Evolutionary conservation across 2,329 filamentous ascomycete genomes (phyloP), one percentile per base, ranked within the genome.

Genomic region (Aspergillus pseudotamarii): DNA sequence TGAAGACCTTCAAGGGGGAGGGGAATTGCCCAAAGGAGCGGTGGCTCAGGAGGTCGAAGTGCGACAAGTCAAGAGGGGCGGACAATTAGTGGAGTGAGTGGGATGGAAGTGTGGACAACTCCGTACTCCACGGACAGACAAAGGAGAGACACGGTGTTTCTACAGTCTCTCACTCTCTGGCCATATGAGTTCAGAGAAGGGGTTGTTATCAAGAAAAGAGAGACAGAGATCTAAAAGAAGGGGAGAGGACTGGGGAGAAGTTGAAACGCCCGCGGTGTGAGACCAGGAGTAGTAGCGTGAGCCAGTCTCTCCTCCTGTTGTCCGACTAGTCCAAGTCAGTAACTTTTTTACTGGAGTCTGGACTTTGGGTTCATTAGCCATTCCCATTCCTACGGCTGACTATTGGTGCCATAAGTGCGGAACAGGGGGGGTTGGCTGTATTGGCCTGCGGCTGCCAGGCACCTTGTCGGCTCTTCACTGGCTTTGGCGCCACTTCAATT

Each of bases 21-120:
- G 60, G 58, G 62, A 59, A 64, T 53, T 57, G 65, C 58, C 53
- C 56, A 69, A 73, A 73, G 69, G 61, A 72, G 71, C 72, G 70
- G 70, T 71, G 71, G 71, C 71, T 71, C 66, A 69, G 66, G 70
- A 72, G 71, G 50, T 36, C 23, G 51, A 62, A 62, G 38, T 51
- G 56, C 59, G 56, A 34, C 56, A 54, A 58, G 57, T 45, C 59
- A 41, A 58, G 48, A 63, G 59, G 56, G 63, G 60, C 45, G 60
- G 55, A 55, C 59, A 64, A 58, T 54, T 54, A 59, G 57, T 62
- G 57, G 51, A 53, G 59, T 62, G 51, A 53, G 59, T 62, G 68
- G 60, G 58, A 65, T 63, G 64, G 66, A 63, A 26, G 26, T 26
- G 61, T 61, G 63, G 21, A 28, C 55, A 53, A 57, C 51, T 55